Evolutionary conservation across 148 eudicot species (phyloP), one percentile per base, ranked within the genome.

Genomic region (Dianthus caryophyllus): DNA sequence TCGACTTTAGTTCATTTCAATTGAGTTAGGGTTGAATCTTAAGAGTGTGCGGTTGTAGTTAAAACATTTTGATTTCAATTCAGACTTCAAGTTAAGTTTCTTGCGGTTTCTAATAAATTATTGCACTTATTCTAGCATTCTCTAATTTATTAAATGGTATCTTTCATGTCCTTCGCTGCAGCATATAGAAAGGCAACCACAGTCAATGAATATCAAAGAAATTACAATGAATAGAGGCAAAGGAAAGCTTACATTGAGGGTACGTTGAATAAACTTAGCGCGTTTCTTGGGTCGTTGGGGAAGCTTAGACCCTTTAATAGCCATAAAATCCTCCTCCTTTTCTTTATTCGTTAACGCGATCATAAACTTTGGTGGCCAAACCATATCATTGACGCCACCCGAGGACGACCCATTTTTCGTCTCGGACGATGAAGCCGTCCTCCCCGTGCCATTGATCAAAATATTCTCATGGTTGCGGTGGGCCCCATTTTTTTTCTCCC

Each of bases 221-320:
- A 0, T 21, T 0, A 52, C 24, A 22, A 61, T 41, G 7, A 29
- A 29, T 50, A 30, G 73, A 49, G 67, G 38, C 22, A 26, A 57
- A 62, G 53, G 53, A 2, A 39, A 39, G 73, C 88, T 77, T 65
- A 91, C 97, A 78, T 91, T 91, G 82, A 91, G 78, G 67, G 90
- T 91, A 22, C 97, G 96, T 71, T 91, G 97, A 77, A 88, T 76
- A 67, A 88, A 73, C 81, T 91, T 91, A 50, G 96, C 96, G 66
- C 97, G 78, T 76, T 91, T 91, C 78, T 91, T 91, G 65, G 97
- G 97, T 68, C 97, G 73, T 67, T 88, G 97, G 33, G 97, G 97
- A 7, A 87, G 82, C 73, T 91, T 91, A 43, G 97, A 88, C 1
- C 97, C 97, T 71, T 88, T 91, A 71, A 91, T 82, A 8, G 87